phyloP scores from a whole-genome alignment of 306 rosid species.

The Medicago arabica region DNA sequence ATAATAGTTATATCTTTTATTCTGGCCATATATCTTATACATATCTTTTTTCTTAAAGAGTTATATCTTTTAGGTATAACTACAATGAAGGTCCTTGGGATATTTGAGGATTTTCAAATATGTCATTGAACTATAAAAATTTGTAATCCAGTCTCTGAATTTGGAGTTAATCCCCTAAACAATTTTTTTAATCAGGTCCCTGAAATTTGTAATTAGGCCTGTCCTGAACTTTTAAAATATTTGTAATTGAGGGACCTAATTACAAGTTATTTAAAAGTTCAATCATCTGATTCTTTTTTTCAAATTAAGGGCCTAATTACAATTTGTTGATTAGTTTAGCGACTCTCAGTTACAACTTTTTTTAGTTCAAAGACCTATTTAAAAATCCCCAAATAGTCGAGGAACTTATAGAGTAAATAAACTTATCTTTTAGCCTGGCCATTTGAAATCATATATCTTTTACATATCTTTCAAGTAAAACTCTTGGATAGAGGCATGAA shows the following conservation, averaged over 20 bases:
- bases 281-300: not conserved
- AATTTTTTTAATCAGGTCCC: not conserved
- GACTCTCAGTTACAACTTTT: not conserved
- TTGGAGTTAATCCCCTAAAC: not conserved
- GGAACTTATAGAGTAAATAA: not conserved
- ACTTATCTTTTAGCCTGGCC: not conserved
- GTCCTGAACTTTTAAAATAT: not conserved
- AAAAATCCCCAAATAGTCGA: not conserved
- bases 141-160: not conserved
- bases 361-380: not conserved
- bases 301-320: not conserved
- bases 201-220: not conserved
- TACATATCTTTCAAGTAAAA: not conserved
- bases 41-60: not conserved
- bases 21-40: not conserved
- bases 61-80: not conserved
- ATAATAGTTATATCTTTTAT: slow-evolving; percentile 6
- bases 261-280: not conserved
- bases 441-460: slow-evolving; percentile 1
- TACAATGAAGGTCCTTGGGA: not conserved
- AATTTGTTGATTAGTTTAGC: not conserved
- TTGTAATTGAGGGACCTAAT: not conserved
- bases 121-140: not conserved
- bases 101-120: not conserved
- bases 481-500: not conserved